Conservation (phyloP, 2,329 filamentous ascomycete species). For the Hypoxylon sp. region DNA sequence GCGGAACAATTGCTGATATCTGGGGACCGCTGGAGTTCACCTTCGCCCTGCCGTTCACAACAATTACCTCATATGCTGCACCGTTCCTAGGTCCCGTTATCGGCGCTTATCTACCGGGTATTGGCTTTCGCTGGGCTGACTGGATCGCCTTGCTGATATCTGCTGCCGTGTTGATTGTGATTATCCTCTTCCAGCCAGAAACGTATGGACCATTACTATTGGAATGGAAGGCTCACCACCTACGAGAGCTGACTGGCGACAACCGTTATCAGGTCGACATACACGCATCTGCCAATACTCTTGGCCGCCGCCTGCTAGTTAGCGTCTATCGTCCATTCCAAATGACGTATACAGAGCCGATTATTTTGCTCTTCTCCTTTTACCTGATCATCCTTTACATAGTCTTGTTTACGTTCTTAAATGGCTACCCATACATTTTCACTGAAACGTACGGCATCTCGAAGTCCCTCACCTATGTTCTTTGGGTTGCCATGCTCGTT, state of each 20-base stretch:
- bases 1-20: slow-evolving; percentile 61
- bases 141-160: slow-evolving; percentile 56
- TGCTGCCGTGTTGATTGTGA: slow-evolving; percentile 30
- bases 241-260: neutral
- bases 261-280: neutral
- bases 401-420: slow-evolving; percentile 65
- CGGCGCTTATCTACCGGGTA: slow-evolving; percentile 44
- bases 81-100: slow-evolving; percentile 53
- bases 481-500: slow-evolving; percentile 58
- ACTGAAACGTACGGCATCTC: slow-evolving; percentile 57
- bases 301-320: slow-evolving; percentile 38
- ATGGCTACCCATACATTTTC: slow-evolving; percentile 64
- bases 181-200: slow-evolving; percentile 31
- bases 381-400: slow-evolving; percentile 66
- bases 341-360: slow-evolving; percentile 56
- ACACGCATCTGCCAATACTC: neutral
- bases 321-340: slow-evolving; percentile 49
- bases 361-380: slow-evolving; percentile 59
- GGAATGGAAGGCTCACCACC: neutral
- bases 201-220: neutral
- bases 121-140: slow-evolving; percentile 56
- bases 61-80: slow-evolving; percentile 44
- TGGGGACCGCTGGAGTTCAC: slow-evolving; percentile 50
- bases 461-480: slow-evolving; percentile 57
- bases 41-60: slow-evolving; percentile 49